Base-by-base conservation (phyloP, 148 eudicot genomes). In the Agrostemma githago region DNA sequence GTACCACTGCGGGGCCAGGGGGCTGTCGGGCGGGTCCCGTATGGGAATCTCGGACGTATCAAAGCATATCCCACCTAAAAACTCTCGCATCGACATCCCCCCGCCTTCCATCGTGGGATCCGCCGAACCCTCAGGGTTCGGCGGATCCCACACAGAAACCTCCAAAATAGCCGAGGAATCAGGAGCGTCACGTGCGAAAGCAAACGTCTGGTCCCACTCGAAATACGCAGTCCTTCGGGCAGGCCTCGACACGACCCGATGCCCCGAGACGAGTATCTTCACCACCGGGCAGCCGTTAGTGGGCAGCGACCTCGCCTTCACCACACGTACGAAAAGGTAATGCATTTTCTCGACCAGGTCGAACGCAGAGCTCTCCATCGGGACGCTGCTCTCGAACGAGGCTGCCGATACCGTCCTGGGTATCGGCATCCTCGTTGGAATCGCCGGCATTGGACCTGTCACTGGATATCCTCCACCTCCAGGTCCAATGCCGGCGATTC, bases 341-440 rank as follows among this genome's bases (percentile, higher is more conserved):
- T 94, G 97, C 98, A 94, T 94, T 71, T 94, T 94, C 68, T 94
- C 94, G 12, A 94, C 98, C 0, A 94, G 89, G 73, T 94, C 98
- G 66, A 88, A 94, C 2, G 96, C 56, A 4, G 97, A 80, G 57
- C 81, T 89, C 70, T 89, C 97, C 10, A 89, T 77, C 6, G 86
- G 62, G 4, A 82, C 58, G 17, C 83, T 78, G 17, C 83, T 78
- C 26, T 91, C 97, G 0, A 92, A 71, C 46, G 79, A 72, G 8
- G 91, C 91, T 0, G 96, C 81, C 5, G 88, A 76, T 68, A 87
- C 86, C 69, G 89, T 85, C 38, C 91, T 81, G 9, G 76, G 82
- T 77, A 41, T 83, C 74, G 76, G 86, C 69, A 9, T 82, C 4
- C 80, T 76, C 20, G 97, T 84, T 0, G 88, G 84, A 34, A 88